Evolutionary conservation across 352 stramenopile species (phyloP), one percentile per base, ranked within the genome.

Genomic region (Globisporangium sylvaticum): DNA sequence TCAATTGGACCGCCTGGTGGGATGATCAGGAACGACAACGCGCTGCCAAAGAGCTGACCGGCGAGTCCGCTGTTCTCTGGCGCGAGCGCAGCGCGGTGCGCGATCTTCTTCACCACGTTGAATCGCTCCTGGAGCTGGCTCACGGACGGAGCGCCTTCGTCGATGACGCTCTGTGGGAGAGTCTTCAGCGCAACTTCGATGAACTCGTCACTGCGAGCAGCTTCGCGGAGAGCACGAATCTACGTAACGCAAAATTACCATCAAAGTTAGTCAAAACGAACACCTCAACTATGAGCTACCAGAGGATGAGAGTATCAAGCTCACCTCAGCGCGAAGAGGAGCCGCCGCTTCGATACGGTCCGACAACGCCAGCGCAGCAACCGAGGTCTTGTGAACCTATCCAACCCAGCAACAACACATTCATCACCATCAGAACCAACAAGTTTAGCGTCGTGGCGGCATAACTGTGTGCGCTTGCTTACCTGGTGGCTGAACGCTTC

Each of bases 51-150:
- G 29, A 88, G 67, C 68, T 95, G 87, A 10, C 87, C 84, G 8
- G 89, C 65, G 29, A 95, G 83, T 4, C 87, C 84, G 55, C 79
- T 87, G 58, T 80, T 79, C 53, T 90, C 83, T 3, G 87, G 83
- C 54, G 91, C 78, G 48, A 95, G 78, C 24, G 84, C 77, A 10
- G 84, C 79, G 48, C 84, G 84, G 50, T 87, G 83, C 25, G 81
- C 85, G 18, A 88, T 79, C 54, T 80, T 84, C 68, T 90, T 90
- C 53, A 95, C 87, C 22, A 85, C 82, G 54, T 87, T 88, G 69
- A 95, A 95, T 61, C 87, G 87, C 58, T 92, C 83, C 73, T 95
- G 84, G 52, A 95, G 79, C 70, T 95, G 84, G 20, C 76, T 68
- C 8, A 95, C 84, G 10, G 84, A 95, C 22, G 87, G 76, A 12